Evolutionary conservation across 2,329 filamentous ascomycete species (phyloP).

Genomic region (Aschersonia sp.): DNA sequence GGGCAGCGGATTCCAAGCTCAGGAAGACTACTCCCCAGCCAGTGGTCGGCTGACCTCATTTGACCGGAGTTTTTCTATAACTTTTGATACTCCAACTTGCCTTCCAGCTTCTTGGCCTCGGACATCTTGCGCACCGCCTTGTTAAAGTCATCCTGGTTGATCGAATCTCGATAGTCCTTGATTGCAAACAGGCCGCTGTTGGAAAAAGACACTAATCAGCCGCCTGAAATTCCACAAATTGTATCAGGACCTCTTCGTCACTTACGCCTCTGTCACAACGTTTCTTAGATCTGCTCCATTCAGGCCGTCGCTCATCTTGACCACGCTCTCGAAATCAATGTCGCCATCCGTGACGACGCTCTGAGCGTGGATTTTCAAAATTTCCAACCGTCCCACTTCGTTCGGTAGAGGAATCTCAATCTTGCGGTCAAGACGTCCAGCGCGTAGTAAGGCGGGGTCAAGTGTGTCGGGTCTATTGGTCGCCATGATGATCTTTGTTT

Average conservation of each 20-base stretch:
- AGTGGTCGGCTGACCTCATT: background rate
- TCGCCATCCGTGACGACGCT: constrained; percentile 84
- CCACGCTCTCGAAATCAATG: constrained; percentile 96
- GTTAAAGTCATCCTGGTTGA: constrained; percentile 99
- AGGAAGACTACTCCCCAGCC: too few species aligned
- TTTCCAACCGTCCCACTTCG: constrained; percentile 89
- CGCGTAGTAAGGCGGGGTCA: constrained; percentile 81
- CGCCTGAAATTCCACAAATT: too few species aligned
- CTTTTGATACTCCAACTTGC: constrained; percentile 96
- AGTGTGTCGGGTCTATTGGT: constrained; percentile 95
- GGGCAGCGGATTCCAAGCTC: too few species aligned
- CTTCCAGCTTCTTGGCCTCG: constrained; percentile 95
- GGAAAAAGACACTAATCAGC: background rate
- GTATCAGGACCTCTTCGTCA: constrained; percentile 11
- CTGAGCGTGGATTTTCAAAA: constrained; percentile 90
- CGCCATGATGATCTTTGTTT: constrained; percentile 99
- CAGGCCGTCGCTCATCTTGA: constrained; percentile 98
- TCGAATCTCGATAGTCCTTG: constrained; percentile 90
- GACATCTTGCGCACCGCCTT: constrained; percentile 96
- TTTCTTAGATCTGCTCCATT: constrained; percentile 97
- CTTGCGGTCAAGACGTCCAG: constrained; percentile 88
- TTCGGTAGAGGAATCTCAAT: constrained; percentile 96
- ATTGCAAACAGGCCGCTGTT: constrained; percentile 84
- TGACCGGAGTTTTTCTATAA: constrained; percentile 34
- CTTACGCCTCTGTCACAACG: constrained; percentile 95